Evolutionary conservation across 176 grass and related monocot species (phyloP).

Genomic region (Zoysia pacifica): DNA sequence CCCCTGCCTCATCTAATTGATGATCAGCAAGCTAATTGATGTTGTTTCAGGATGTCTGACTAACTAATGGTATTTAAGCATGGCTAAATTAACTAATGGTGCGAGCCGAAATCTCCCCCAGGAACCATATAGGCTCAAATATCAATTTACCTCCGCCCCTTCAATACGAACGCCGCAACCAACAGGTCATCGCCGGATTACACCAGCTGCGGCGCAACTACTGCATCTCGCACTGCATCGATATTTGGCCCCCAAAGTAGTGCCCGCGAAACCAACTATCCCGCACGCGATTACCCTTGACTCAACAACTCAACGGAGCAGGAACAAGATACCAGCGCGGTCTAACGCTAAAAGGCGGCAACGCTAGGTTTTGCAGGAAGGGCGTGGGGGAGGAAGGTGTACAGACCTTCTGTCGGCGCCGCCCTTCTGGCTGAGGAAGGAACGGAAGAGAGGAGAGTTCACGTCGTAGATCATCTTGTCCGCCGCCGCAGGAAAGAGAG

Average conservation of each 20-base stretch:
- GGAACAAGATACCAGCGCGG: background rate
- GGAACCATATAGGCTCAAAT: background rate
- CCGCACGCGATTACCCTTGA: too few species aligned
- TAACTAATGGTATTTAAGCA: too few species aligned
- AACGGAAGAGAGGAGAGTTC: constrained; percentile 70
- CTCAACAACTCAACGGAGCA: background rate
- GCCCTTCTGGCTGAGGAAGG: constrained; percentile 87
- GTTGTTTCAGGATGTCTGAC: too few species aligned
- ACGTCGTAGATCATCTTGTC: constrained; percentile 77
- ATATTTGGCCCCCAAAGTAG: background rate
- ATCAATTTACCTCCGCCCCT: background rate
- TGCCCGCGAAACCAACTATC: background rate
- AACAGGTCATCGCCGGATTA: background rate
- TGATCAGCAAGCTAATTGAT: too few species aligned
- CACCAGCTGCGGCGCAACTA: background rate
- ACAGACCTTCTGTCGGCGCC: constrained; percentile 53
- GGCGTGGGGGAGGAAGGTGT: background rate
- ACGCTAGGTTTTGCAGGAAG: background rate
- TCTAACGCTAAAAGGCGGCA: too few species aligned
- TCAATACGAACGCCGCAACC: background rate
- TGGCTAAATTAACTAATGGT: too few species aligned
- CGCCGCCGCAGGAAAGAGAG: constrained; percentile 18
- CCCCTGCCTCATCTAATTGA: too few species aligned
- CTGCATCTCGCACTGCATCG: background rate
- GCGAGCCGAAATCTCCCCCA: background rate